Conservation (phyloP, 441 rosid species). For the Sinapis alba region DNA sequence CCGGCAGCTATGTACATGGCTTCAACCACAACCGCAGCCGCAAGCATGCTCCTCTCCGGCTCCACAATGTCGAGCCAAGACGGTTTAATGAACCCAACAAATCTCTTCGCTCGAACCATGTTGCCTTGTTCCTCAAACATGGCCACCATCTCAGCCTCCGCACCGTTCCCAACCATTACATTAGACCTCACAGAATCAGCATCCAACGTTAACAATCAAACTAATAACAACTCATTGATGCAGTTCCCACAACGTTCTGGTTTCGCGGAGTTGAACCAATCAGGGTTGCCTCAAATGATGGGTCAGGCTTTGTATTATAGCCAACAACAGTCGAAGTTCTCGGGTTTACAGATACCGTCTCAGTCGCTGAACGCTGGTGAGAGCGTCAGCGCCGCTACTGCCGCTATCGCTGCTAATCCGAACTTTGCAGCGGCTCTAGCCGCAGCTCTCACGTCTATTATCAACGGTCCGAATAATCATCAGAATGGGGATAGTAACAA, state of each 20-base stretch:
- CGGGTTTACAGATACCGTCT: constrained; percentile 28
- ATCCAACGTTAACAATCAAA: constrained; percentile 25
- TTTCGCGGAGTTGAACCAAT: constrained; percentile 28
- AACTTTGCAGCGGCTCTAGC: constrained; percentile 91
- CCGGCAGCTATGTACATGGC: constrained; percentile 71
- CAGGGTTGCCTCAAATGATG: constrained; percentile 37
- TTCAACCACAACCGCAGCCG: constrained; percentile 66
- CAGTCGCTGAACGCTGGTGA: constrained; percentile 42
- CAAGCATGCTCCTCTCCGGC: constrained; percentile 61
- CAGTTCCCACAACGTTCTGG: constrained; percentile 38
- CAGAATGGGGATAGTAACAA: constrained; percentile 26
- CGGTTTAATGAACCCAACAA: constrained; percentile 45
- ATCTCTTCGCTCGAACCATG: constrained; percentile 44
- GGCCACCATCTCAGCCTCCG: constrained; percentile 67
- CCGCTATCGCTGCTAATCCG: constrained; percentile 84
- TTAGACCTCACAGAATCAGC: constrained; percentile 51
- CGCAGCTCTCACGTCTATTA: constrained; percentile 84
- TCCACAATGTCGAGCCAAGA: constrained; percentile 53
- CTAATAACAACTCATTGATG: constrained; percentile 40
- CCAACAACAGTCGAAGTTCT: constrained; percentile 48
- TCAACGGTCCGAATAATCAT: constrained; percentile 43
- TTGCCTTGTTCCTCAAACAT: constrained; percentile 53
- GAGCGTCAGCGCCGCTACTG: constrained; percentile 66
- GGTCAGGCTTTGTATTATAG: constrained; percentile 44
- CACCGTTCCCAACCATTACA: constrained; percentile 73